phyloP scores from a whole-genome alignment of 2,329 filamentous ascomycete genomes.

The Mycogone perniciosa region DNA sequence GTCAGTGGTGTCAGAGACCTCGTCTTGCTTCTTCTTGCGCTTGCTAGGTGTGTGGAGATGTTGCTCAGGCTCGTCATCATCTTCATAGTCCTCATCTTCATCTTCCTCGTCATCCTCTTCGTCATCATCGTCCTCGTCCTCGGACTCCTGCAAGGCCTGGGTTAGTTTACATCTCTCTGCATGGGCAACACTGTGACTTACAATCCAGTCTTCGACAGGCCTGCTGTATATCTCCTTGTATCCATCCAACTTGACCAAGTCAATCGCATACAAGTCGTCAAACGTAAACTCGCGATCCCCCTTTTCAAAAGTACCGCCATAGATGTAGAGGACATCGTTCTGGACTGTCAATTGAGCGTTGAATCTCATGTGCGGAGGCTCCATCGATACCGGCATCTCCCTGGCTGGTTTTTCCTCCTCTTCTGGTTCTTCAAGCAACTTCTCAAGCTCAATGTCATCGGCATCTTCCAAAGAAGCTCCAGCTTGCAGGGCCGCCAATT shows the following conservation, averaged over 20 bases:
- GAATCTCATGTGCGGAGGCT: slow-evolving; percentile 85
- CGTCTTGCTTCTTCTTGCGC: slow-evolving; percentile 49
- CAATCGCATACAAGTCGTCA: slow-evolving; percentile 87
- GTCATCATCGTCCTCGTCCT: slow-evolving; percentile 53
- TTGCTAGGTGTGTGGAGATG: slow-evolving; percentile 47
- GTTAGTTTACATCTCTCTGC: neutral
- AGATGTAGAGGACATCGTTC: slow-evolving; percentile 87
- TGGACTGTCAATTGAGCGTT: slow-evolving; percentile 88
- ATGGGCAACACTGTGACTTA: slow-evolving; percentile 31
- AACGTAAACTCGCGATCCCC: slow-evolving; percentile 93
- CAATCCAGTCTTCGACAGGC: slow-evolving; percentile 77
- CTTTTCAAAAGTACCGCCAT: slow-evolving; percentile 91
- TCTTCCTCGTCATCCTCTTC: slow-evolving; percentile 56
- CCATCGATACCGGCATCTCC: slow-evolving; percentile 62
- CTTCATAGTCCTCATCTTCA: slow-evolving; percentile 47
- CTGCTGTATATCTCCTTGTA: slow-evolving; percentile 86
- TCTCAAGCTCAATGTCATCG: slow-evolving; percentile 44
- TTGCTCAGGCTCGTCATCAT: slow-evolving; percentile 44
- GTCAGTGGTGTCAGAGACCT: slow-evolving; percentile 29
- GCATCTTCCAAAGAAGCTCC: slow-evolving; percentile 56
- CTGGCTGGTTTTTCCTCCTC: slow-evolving; percentile 53
- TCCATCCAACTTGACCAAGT: slow-evolving; percentile 90
- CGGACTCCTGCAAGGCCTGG: slow-evolving; percentile 41
- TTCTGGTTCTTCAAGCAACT: slow-evolving; percentile 45
- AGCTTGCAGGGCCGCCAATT: slow-evolving; percentile 77